A percentile compares a stretch with the other conserved stretches of the same genome.
Conservation (phyloP, 345 rosid genomes). For the Syzygium aromaticum region DNA sequence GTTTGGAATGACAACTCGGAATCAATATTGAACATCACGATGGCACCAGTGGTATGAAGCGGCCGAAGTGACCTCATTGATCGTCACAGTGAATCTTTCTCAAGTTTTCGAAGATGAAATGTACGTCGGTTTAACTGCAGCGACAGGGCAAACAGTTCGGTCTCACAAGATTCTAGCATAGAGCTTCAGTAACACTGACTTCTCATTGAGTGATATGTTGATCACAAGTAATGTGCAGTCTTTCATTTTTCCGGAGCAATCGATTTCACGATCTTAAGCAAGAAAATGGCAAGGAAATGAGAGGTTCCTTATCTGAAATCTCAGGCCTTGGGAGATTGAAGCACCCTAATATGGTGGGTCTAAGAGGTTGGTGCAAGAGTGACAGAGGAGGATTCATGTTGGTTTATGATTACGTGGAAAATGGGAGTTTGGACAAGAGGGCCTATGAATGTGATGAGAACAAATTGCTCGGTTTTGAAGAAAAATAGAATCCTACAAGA, state of each 20-base stretch:
- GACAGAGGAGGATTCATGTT: constrained; percentile 63
- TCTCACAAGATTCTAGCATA: constrained; percentile 64
- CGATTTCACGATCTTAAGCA: constrained; percentile 28
- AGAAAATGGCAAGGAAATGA: constrained; percentile 51
- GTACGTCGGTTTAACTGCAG: constrained; percentile 65
- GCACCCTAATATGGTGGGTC: constrained; percentile 54
- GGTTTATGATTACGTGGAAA: constrained; percentile 75
- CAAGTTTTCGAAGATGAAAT: constrained; percentile 55
- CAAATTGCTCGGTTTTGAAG: constrained; percentile 30
- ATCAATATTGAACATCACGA: constrained; percentile 32
- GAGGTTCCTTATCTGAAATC: constrained; percentile 66
- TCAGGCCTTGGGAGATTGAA: constrained; percentile 68
- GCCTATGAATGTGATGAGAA: constrained; percentile 33
- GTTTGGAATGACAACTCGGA: constrained; percentile 52
- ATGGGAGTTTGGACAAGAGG: constrained; percentile 61
- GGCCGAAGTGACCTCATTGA: constrained; percentile 36
- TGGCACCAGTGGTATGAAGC: constrained; percentile 21
- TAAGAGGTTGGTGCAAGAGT: constrained; percentile 51
- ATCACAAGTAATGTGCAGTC: constrained; percentile 62
- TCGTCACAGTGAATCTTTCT: constrained; percentile 34
- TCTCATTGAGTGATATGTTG: constrained; percentile 40
- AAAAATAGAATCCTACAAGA: constrained; percentile 45
- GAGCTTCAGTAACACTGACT: constrained; percentile 67
- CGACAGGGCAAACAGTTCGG: constrained; percentile 50
- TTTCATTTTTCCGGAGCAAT: constrained; percentile 39